Conservation (phyloP, 441 rosid species). For the Raphanus hybrid region DNA sequence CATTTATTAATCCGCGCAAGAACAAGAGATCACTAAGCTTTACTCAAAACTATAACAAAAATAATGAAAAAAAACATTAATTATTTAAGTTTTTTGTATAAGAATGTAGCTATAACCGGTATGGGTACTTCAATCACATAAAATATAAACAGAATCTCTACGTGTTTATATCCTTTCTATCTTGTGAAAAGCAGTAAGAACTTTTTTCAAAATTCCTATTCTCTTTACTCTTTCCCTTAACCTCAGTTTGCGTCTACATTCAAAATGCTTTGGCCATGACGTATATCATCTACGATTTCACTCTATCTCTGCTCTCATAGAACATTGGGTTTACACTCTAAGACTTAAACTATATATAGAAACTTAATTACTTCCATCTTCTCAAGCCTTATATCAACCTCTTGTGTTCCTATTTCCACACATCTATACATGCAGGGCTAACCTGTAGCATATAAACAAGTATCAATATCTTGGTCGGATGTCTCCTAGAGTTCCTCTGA, state of each 20-base stretch:
- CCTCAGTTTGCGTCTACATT: slow-evolving; percentile 36
- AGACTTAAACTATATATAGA: slow-evolving; percentile 18
- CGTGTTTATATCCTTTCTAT: slow-evolving; percentile 22
- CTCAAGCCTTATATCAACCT: slow-evolving; percentile 1
- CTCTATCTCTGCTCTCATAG: background rate
- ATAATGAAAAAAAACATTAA: no score
- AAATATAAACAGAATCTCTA: slow-evolving; percentile 17
- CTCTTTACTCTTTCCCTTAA: slow-evolving; percentile 21
- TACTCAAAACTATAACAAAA: no score
- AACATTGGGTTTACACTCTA: background rate
- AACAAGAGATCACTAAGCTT: no score
- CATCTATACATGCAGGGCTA: background rate
- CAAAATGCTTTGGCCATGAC: slow-evolving; percentile 9
- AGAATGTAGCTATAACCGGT: no score
- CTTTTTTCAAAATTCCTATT: slow-evolving; percentile 23
- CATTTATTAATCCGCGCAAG: no score
- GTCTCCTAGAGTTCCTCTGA: slow-evolving; percentile 44
- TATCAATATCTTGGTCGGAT: slow-evolving; percentile 14
- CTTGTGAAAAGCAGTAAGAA: slow-evolving; percentile 25
- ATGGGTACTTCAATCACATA: no score
- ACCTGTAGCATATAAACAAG: background rate
- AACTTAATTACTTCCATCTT: background rate
- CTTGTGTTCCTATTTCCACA: background rate
- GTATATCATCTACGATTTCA: background rate
- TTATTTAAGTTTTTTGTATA: no score